These are phyloP conservation scores for Physcomitrellopsis africana DNA, from an alignment of 225 moss, liverwort and hornwort genomes.

Conservation along the genomic window DNA sequence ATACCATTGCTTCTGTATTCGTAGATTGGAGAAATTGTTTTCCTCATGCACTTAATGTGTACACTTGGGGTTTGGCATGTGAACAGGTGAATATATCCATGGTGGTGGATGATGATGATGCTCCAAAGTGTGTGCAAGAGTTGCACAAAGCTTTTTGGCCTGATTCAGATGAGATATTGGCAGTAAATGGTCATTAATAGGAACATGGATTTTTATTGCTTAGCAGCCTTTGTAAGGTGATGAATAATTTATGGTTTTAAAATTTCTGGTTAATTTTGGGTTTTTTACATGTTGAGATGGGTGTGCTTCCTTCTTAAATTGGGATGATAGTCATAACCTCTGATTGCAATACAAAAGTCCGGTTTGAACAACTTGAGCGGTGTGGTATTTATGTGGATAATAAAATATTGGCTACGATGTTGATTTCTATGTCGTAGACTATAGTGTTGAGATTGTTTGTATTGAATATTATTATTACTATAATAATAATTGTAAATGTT, in stretches of 20 bases:
- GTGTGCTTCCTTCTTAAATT: too few relatives aligned
- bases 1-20: background rate
- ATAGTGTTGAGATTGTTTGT: too few relatives aligned
- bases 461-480: too few relatives aligned
- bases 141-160: slow-evolving; percentile 60
- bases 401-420: too few relatives aligned
- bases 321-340: too few relatives aligned
- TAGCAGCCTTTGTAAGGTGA: background rate
- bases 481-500: too few relatives aligned
- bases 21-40: background rate
- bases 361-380: too few relatives aligned
- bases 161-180: background rate
- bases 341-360: too few relatives aligned
- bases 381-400: too few relatives aligned
- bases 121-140: slow-evolving; percentile 45
- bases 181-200: slow-evolving; percentile 16
- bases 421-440: too few relatives aligned
- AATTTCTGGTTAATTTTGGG: too few relatives aligned
- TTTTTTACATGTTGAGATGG: too few relatives aligned
- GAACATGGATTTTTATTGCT: background rate
- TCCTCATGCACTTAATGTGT: background rate
- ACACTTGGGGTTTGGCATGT: background rate
- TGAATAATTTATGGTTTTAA: background rate
- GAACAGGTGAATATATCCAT: slow-evolving; percentile 64
- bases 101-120: slow-evolving; percentile 65